Evolutionary conservation across 805 yeast genomes (phyloP).

Genomic region (Saccharomycodes ludwigii): DNA sequence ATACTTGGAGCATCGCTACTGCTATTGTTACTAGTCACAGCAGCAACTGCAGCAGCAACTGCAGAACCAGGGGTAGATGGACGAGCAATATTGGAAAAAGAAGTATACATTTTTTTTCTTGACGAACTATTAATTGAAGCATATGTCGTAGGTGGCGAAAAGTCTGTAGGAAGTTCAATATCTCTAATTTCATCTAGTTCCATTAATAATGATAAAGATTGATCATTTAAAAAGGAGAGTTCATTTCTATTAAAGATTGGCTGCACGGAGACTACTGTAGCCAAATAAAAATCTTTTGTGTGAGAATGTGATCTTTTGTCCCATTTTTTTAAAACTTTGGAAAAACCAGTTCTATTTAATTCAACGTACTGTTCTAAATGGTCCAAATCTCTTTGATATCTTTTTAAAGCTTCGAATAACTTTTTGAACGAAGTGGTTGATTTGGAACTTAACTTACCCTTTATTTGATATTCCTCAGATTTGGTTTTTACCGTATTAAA

Average conservation of each 20-base stretch:
- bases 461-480: slow-evolving; percentile 36
- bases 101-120: too few relatives aligned
- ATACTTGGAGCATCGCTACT: too few relatives aligned
- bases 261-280: slow-evolving; percentile 90
- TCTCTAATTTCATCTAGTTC: slow-evolving; percentile 18
- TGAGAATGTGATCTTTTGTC: slow-evolving; percentile 92
- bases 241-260: slow-evolving; percentile 91
- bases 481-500: slow-evolving; percentile 66
- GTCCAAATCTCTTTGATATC: slow-evolving; percentile 79
- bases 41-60: too few relatives aligned
- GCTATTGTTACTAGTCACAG: too few relatives aligned
- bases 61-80: too few relatives aligned
- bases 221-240: slow-evolving; percentile 72
- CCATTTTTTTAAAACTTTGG: slow-evolving; percentile 95
- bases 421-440: slow-evolving; percentile 71
- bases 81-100: too few relatives aligned
- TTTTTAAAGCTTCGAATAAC: slow-evolving; percentile 76
- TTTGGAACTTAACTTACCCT: slow-evolving; percentile 38
- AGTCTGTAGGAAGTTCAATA: too few relatives aligned
- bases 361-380: slow-evolving; percentile 89
- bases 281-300: slow-evolving; percentile 81
- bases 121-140: too few relatives aligned
- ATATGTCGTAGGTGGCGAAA: too few relatives aligned
- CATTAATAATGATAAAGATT: slow-evolving; percentile 23
- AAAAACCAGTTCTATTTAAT: slow-evolving; percentile 88